Conservation (phyloP, 2,329 filamentous ascomycete genomes). For the Aspergillus sp. region DNA sequence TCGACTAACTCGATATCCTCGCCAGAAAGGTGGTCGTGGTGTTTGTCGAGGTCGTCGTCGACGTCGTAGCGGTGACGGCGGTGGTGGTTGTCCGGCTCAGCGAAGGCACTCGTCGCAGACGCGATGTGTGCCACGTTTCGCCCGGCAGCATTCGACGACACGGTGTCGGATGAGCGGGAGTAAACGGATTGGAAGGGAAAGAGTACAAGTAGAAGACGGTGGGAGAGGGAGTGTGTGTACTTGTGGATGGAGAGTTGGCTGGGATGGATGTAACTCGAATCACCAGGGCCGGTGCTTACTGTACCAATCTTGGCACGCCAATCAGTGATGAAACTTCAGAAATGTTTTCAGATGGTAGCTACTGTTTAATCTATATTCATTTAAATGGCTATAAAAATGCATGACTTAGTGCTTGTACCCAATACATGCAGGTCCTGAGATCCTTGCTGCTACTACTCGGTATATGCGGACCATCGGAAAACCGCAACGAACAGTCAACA, state of each 20-base stretch:
- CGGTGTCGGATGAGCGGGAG: constrained; percentile 9
- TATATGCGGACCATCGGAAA: too few relatives aligned
- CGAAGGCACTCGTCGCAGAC: constrained; percentile 19
- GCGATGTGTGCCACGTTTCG: constrained; percentile 20
- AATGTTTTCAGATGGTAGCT: too few relatives aligned
- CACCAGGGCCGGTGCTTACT: too few relatives aligned
- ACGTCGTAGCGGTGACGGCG: neutral
- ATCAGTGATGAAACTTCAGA: too few relatives aligned
- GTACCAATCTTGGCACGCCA: too few relatives aligned
- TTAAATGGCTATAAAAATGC: too few relatives aligned
- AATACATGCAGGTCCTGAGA: too few relatives aligned
- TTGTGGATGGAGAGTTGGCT: neutral
- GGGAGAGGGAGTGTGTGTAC: neutral
- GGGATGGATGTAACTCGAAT: neutral
- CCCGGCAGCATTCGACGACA: constrained; percentile 22
- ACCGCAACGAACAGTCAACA: too few relatives aligned
- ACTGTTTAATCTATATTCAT: too few relatives aligned
- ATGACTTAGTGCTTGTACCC: too few relatives aligned
- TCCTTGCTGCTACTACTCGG: too few relatives aligned
- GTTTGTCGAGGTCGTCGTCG: neutral
- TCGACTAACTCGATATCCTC: constrained; percentile 30
- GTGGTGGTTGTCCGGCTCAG: neutral
- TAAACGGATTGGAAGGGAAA: neutral
- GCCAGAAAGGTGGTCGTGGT: constrained; percentile 8
- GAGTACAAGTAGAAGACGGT: neutral